phyloP scores from a whole-genome alignment of 108 stramenopile genomes.

The Skeletonema costatum region DNA sequence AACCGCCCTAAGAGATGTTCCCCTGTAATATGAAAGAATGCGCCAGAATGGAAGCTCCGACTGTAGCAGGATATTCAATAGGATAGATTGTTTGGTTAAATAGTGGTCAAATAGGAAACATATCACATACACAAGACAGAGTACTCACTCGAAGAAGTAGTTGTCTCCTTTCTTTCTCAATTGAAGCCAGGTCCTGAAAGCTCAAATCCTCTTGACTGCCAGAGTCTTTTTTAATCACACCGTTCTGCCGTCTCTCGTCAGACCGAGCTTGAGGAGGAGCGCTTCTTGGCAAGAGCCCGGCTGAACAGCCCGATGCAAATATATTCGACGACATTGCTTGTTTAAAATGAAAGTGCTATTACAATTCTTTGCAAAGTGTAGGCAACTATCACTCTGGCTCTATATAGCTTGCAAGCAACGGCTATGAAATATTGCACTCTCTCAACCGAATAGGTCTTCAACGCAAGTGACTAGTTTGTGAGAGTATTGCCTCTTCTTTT shows the following conservation, averaged over 20 bases:
- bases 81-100: too few relatives aligned
- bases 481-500: too few relatives aligned
- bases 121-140: too few relatives aligned
- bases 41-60: constrained; percentile 21
- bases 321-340: background rate
- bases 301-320: background rate
- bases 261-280: background rate
- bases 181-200: background rate
- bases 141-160: background rate
- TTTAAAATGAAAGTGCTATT: too few relatives aligned
- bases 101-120: too few relatives aligned
- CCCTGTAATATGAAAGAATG: constrained; percentile 13
- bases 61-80: background rate
- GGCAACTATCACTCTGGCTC: too few relatives aligned
- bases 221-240: background rate
- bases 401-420: too few relatives aligned
- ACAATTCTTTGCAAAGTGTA: too few relatives aligned
- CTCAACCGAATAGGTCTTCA: too few relatives aligned
- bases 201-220: background rate
- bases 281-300: background rate
- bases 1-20: constrained; percentile 14
- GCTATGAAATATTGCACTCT: too few relatives aligned
- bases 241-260: background rate
- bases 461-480: too few relatives aligned
- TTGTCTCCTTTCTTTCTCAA: background rate